Base-by-base conservation (phyloP, 2,329 filamentous ascomycete species). In the Colletotrichum tropicicola region DNA sequence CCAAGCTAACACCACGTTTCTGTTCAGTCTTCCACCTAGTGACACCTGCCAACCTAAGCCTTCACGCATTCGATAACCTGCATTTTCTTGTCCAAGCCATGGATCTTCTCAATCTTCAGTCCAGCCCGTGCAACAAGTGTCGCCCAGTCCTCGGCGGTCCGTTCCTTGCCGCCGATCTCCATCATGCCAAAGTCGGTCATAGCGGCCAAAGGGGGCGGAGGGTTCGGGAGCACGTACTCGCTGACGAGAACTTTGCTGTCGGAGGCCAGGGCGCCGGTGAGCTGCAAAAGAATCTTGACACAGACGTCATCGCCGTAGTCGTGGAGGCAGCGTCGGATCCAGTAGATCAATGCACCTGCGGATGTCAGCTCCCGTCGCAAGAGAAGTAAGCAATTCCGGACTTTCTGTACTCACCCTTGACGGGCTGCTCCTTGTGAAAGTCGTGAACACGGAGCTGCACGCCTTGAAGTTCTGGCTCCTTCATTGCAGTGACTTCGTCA, bases 311-410 rank as follows among this genome's bases (percentile, higher is more conserved):
- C 77, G 21, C 72, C 66, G 60, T 78, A 80, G 58, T 80, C 75
- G 60, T 80, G 78, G 1, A 80, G 72, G 44, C 74, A 75, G 6
- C 75, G 73, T 53, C 72, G 72, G 58, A 77, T 75, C 68, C 72
- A 75, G 68, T 80, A 80, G 12, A 78, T 67, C 23, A 74, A 59
- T 15, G 78, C 78, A 5, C 73, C 77, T 78, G 21, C 3, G 21
- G 47, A 15, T 23, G 37, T 59, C 28, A 63, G 41, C 37, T 15
- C 19, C n/a, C 44, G 44, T 45, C 23, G 32, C 35, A 30, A 66
- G 58, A 13, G 30, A 10, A 32, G 43, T 8, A 41, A 21, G 12
- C 4, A 6, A 12, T 2, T 13, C 7, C 1, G 9, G 27, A 10
- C 3, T 15, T 17, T 9, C 4, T 17, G 3, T n/a, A 53, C 23